Evolutionary conservation across 495 filamentous ascomycete species (phyloP), one percentile per base, ranked within the genome.

Genomic region (Hypoxylon lenormandii): DNA sequence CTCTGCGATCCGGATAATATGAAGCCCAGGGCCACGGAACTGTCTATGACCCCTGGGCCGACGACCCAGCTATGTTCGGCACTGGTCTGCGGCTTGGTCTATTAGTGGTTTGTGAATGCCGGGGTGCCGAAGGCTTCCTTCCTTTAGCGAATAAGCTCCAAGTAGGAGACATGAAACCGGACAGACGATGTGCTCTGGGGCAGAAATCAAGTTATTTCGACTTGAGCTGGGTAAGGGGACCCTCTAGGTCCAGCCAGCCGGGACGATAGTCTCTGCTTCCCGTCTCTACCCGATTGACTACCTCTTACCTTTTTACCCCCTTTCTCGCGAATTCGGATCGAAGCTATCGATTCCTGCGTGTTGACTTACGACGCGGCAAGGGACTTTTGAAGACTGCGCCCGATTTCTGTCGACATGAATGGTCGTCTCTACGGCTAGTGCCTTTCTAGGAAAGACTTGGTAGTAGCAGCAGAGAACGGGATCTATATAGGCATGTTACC

Each of bases 21-120:
- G 16, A 54, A 69, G 59, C 66, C 66, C 60, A 59, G 53, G 15
- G 13, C 66, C 49, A 59, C 48, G 60, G 60, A 60, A 53, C 54
- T 45, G 33, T n/a, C 52, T 19, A 48, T 33, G 22, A 59, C 16
- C 60, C 54, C 43, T 46, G 42, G 36, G 48, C 18, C 21, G 23
- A 1, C 8, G 40, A 28, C 21, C 37, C 33, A 37, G 23, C 19
- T 26, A 47, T 38, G 26, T 47, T 52, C 53, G 53, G 47, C 26
- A 65, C 18, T 65, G 18, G 10, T 43, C 33, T 36, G 12, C 42
- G 22, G 30, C 26, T 26, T 37, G 23, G 51, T 19, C 38, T 36
- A 16, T n/a, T 43, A 51, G 26, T 52, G 16, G 11, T 22, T 22
- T 37, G n/a, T 43, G 23, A 50, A 11, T 53, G 49, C 37, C 49